Evolutionary conservation across 179 eudicot species (phyloP).

Genomic region (Corrigiola litoralis): DNA sequence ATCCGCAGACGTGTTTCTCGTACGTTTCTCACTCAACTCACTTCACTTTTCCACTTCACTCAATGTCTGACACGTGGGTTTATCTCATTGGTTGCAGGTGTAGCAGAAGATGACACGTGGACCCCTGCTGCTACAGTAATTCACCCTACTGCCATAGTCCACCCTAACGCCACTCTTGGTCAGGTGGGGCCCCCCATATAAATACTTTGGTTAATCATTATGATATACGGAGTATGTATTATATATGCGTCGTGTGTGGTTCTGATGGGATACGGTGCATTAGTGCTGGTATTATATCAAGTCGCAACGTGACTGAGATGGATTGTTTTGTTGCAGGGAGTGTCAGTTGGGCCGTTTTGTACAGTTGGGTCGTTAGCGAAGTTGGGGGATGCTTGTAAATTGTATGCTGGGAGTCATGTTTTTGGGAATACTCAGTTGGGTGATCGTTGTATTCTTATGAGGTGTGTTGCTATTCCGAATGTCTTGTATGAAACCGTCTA

Average conservation of each 20-base stretch:
- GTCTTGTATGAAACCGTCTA: no score
- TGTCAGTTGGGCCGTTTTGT: constrained; percentile 94
- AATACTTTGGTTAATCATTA: no score
- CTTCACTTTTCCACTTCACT: no score
- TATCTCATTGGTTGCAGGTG: constrained; percentile 27
- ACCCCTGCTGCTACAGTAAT: constrained; percentile 37
- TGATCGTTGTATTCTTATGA: constrained; percentile 69
- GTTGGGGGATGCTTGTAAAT: constrained; percentile 70
- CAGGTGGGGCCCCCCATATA: constrained; percentile 43
- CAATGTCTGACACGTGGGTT: background rate
- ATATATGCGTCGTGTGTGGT: background rate
- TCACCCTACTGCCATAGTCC: constrained; percentile 80
- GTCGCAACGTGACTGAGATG: no score
- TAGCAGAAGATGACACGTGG: constrained; percentile 25
- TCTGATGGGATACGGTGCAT: no score
- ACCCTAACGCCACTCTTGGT: constrained; percentile 71
- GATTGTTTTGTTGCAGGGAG: constrained; percentile 78
- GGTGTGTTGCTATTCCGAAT: constrained; percentile 35
- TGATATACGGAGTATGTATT: background rate
- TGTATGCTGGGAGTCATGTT: constrained; percentile 84
- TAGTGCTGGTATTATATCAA: no score
- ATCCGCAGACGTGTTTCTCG: no score
- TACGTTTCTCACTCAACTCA: no score
- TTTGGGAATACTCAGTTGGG: constrained; percentile 81
- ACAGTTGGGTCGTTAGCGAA: constrained; percentile 72